Base-by-base conservation (phyloP, 2,329 filamentous ascomycete genomes). In the Calonectria henricotiae region DNA sequence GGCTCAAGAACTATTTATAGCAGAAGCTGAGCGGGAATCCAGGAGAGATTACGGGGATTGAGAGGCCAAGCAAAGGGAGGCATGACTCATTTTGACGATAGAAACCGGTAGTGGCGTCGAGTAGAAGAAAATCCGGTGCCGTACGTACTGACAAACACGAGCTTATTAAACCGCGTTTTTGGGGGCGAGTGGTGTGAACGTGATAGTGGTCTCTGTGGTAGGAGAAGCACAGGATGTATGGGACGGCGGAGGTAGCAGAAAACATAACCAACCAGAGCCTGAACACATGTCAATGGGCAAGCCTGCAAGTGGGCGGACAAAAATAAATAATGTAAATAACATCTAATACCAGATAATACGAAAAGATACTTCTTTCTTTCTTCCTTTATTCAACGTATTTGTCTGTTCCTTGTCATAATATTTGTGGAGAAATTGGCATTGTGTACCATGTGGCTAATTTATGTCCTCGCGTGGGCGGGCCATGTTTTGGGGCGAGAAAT, bases 121-220 rank as follows among this genome's bases (percentile, higher is more conserved):
- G 67, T 69, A 69, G 67, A 69, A 69, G 54, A 69, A 65, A 65
- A 65, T 54, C 17, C 54, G 27, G 62, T 62, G 46, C 62, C 62
- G 51, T 65, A 44, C 39, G 41, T 49, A 55, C 54, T 62, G 27
- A 62, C 30, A 25, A 32, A 65, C 51, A 60, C 20, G 41, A 39
- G 43, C 30, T 55, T 41, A 54, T 47, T 55, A 23, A 39, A 13
- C 15, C 4, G 46, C 27, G 11, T 32, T 54, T 20, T 12, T 8
- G 4, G 20, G n/a, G n/a, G n/a, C 11, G 1, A 30, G 43, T 20
- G 37, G 11, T 17, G 30, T 27, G 12, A 15, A 37, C n/a, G 13
- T 27, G 37, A 25, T n/a, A 23, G 8, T 4, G 5, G n/a, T 8
- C 32, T 41, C 27, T 27, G 20, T 37, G 23, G 61, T 15, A 12